Conservation (phyloP, 352 stramenopile genomes). For the Lagenidium sp. region DNA sequence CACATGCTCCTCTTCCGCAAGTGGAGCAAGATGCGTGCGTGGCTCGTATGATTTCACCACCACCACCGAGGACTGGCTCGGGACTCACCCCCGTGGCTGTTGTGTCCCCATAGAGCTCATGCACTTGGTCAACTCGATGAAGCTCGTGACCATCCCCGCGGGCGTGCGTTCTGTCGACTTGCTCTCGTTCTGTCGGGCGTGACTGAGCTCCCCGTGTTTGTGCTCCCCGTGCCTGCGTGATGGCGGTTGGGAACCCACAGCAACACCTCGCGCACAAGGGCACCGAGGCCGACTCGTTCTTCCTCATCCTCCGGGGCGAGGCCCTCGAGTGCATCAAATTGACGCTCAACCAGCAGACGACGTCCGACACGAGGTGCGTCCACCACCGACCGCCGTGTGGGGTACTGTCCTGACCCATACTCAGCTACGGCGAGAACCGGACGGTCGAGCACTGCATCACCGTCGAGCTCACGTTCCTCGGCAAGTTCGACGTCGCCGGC, state of each 20-base stretch:
- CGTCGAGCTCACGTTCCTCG: constrained; percentile 66
- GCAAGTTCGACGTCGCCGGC: constrained; percentile 73
- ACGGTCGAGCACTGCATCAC: constrained; percentile 52
- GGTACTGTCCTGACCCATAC: too few relatives aligned
- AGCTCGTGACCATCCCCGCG: constrained; percentile 47
- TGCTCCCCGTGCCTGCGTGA: too few relatives aligned
- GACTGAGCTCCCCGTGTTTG: too few relatives aligned
- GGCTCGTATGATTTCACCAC: too few relatives aligned
- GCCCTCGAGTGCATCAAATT: constrained; percentile 62
- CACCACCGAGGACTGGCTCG: too few relatives aligned
- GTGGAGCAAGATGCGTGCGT: constrained; percentile 81
- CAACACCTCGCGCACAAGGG: constrained; percentile 78
- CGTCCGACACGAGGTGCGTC: constrained; percentile 35
- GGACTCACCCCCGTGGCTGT: too few relatives aligned
- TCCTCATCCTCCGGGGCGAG: constrained; percentile 62
- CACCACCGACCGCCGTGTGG: too few relatives aligned
- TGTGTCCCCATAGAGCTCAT: constrained; percentile 49
- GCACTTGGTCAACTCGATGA: constrained; percentile 81
- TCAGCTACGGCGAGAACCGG: constrained; percentile 42
- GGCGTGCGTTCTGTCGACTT: constrained; percentile 17
- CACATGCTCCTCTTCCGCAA: constrained; percentile 67
- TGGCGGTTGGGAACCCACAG: constrained; percentile 17
- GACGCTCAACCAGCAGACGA: constrained; percentile 52
- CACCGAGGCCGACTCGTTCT: constrained; percentile 68
- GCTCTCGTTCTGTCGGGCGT: constrained; percentile 2